Conservation (phyloP, 2,329 filamentous ascomycete genomes). For the Bimuria novae-zelandiae region DNA sequence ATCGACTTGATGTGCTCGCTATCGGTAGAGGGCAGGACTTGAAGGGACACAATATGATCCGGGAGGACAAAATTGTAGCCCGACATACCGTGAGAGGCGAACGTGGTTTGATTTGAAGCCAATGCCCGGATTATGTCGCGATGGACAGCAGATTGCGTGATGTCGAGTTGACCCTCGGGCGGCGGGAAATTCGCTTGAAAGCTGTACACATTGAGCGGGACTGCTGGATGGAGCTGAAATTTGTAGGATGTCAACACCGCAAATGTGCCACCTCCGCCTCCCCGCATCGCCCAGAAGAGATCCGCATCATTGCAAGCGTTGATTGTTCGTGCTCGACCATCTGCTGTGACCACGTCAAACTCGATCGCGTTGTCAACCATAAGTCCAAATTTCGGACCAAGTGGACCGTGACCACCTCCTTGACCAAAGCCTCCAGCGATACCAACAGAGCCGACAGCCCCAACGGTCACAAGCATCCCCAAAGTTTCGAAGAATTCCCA, state of each 20-base stretch:
- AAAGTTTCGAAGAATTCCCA: constrained; percentile 42
- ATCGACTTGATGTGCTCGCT: constrained; percentile 29
- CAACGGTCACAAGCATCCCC: constrained; percentile 42
- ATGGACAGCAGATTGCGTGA: constrained; percentile 38
- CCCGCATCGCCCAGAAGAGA: constrained; percentile 46
- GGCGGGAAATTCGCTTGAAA: constrained; percentile 38
- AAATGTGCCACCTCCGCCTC: constrained; percentile 43
- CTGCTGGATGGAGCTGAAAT: constrained; percentile 41
- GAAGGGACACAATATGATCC: constrained; percentile 38
- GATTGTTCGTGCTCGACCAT: constrained; percentile 36
- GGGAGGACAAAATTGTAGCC: constrained; percentile 44
- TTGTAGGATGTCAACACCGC: constrained; percentile 44
- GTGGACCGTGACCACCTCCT: constrained; percentile 61
- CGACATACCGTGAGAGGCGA: constrained; percentile 36
- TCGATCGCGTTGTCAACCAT: constrained; percentile 45
- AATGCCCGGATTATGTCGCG: constrained; percentile 37
- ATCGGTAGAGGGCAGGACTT: constrained; percentile 36
- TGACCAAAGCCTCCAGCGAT: constrained; percentile 50
- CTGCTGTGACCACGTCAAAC: constrained; percentile 42
- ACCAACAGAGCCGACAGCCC: constrained; percentile 53
- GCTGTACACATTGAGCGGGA: constrained; percentile 43
- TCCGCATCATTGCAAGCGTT: constrained; percentile 42
- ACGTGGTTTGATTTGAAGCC: constrained; percentile 36
- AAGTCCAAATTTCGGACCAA: constrained; percentile 53
- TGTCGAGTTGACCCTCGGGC: constrained; percentile 26